Evolutionary conservation across 2,329 filamentous ascomycete genomes (phyloP).

Genomic region (Neofusicoccum ribis): DNA sequence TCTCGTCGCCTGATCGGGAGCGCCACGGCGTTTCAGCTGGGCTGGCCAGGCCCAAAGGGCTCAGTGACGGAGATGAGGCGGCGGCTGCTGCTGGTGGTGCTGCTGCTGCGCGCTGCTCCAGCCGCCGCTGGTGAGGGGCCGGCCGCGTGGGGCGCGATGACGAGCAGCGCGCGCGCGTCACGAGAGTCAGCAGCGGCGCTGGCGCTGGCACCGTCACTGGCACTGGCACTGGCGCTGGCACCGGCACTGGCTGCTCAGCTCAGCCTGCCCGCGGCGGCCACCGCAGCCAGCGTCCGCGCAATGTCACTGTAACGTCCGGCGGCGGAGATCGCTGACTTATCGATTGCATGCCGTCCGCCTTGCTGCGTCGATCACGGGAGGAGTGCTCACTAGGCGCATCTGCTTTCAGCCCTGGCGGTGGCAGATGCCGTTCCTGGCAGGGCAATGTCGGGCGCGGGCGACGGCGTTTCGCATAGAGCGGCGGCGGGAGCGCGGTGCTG

Average conservation of each 20-base stretch:
- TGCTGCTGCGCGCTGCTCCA: too few relatives aligned
- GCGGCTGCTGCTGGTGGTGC: background rate
- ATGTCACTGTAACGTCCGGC: constrained; percentile 16
- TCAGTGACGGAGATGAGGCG: constrained; percentile 13
- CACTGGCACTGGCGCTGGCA: too few relatives aligned
- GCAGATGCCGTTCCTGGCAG: constrained; percentile 6
- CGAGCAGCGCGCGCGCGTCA: constrained; percentile 9
- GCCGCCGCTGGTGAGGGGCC: background rate
- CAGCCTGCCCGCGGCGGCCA: background rate
- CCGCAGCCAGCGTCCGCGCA: background rate
- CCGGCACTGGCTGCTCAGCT: background rate
- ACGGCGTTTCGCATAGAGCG: constrained; percentile 10
- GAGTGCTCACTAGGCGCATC: constrained; percentile 13
- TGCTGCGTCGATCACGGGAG: constrained; percentile 37
- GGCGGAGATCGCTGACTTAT: constrained; percentile 33
- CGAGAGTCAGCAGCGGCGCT: background rate
- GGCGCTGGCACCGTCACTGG: too few relatives aligned
- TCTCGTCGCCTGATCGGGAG: constrained; percentile 20
- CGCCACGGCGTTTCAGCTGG: constrained; percentile 19
- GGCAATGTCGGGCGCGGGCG: background rate
- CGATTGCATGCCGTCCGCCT: constrained; percentile 38
- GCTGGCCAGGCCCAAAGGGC: constrained; percentile 12
- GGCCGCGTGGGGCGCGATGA: constrained; percentile 10
- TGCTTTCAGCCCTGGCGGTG: constrained; percentile 9
- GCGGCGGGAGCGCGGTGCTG: background rate